Evolutionary conservation across 352 stramenopile species (phyloP).

Genomic region (Phytopythium chamaehyphon): DNA sequence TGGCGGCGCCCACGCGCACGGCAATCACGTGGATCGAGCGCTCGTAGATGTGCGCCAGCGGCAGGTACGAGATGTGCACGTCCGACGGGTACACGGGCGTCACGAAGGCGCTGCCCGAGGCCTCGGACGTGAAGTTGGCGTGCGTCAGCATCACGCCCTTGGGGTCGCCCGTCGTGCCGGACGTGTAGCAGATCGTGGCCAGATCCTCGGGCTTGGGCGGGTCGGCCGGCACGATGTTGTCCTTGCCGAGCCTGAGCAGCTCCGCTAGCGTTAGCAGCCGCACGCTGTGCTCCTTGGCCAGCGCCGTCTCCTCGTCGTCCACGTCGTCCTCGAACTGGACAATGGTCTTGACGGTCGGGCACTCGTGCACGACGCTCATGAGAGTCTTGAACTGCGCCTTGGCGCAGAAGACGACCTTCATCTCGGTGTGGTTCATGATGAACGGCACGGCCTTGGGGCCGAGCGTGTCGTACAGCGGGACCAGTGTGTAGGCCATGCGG

Average conservation of each 20-base stretch:
- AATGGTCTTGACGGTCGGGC: slow-evolving; percentile 43
- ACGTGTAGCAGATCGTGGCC: slow-evolving; percentile 95
- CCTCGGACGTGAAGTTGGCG: slow-evolving; percentile 44
- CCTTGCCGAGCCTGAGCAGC: slow-evolving; percentile 31
- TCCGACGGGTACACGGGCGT: slow-evolving; percentile 43
- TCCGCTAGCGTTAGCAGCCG: slow-evolving; percentile 41
- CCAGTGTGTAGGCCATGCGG: slow-evolving; percentile 59
- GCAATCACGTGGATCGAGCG: slow-evolving; percentile 85
- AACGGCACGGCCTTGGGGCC: slow-evolving; percentile 61
- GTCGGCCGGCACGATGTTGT: slow-evolving; percentile 37
- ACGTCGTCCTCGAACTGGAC: slow-evolving; percentile 55
- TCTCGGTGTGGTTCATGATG: slow-evolving; percentile 73
- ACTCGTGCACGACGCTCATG: slow-evolving; percentile 46
- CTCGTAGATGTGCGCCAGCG: slow-evolving; percentile 97
- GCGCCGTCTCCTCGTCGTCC: slow-evolving; percentile 22
- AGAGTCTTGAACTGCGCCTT: slow-evolving; percentile 56
- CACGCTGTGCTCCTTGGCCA: slow-evolving; percentile 19
- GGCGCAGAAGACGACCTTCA: slow-evolving; percentile 51
- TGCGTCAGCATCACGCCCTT: slow-evolving; percentile 96
- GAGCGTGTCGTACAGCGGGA: slow-evolving; percentile 81
- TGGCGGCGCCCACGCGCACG: slow-evolving; percentile 70
- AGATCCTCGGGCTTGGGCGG: slow-evolving; percentile 73
- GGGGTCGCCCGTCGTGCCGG: slow-evolving; percentile 93
- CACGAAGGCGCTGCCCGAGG: slow-evolving; percentile 22
- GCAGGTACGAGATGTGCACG: slow-evolving; percentile 95